Percentiles rank a stretch among this genome's conserved stretches.
Evolutionary conservation across 106 monocot genomes (phyloP).

Genomic region (Dendrobium huoshanense): DNA sequence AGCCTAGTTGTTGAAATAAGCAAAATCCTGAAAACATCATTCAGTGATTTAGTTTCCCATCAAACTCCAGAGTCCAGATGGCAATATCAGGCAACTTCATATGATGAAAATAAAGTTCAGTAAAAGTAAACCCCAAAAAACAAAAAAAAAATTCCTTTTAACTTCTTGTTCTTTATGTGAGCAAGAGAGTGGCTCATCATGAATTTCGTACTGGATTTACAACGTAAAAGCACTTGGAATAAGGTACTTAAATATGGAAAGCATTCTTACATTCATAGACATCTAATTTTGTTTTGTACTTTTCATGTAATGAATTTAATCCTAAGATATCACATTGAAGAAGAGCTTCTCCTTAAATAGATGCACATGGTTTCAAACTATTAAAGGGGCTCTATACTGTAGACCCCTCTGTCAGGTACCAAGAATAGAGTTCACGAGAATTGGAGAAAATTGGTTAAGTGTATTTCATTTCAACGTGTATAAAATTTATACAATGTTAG

Average conservation of each 20-base stretch:
- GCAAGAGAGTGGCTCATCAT: not conserved
- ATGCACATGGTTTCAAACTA: not conserved
- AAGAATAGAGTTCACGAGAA: too few relatives aligned
- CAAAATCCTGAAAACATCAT: slow-evolving; percentile 52
- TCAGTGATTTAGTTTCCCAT: not conserved
- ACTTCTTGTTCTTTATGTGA: not conserved
- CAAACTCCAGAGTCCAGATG: not conserved
- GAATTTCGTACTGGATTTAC: not conserved
- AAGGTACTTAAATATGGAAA: not conserved
- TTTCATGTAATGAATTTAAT: slow-evolving; percentile 3
- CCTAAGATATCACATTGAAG: not conserved
- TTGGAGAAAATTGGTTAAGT: too few relatives aligned
- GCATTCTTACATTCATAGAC: not conserved
- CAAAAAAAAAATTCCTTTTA: not conserved
- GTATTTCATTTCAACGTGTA: too few relatives aligned
- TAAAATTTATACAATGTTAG: too few relatives aligned
- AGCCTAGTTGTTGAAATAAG: slow-evolving; percentile 40
- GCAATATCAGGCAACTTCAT: not conserved
- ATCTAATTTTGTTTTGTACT: not conserved
- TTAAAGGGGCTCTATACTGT: not conserved
- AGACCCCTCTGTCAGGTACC: not conserved
- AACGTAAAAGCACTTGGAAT: not conserved
- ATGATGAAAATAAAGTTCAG: not conserved
- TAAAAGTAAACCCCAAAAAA: not conserved
- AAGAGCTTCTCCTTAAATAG: not conserved